Conservation (phyloP, 129 eudicot genomes). For the Smallanthus sonchifolius region DNA sequence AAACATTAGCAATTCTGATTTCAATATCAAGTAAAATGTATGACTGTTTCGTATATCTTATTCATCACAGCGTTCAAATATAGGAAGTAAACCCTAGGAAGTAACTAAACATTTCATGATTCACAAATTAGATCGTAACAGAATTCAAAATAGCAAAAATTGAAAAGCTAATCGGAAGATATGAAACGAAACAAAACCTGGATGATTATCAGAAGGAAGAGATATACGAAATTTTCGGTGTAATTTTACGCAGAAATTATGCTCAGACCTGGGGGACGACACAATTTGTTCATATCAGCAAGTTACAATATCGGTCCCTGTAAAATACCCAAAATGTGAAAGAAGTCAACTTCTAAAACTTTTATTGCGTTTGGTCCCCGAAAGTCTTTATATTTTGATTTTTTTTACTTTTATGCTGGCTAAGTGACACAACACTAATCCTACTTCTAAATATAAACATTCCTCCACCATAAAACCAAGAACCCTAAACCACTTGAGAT, state of each 20-base stretch:
- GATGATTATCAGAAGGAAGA: conserved; percentile 5
- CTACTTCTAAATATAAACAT: no score
- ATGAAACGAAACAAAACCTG: conserved; percentile 15
- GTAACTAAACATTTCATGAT: conserved; percentile 5
- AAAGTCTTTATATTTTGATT: not conserved
- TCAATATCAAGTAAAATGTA: conserved; percentile 4
- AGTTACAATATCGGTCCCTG: conserved; percentile 7
- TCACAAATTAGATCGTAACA: not conserved
- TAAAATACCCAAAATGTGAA: not conserved
- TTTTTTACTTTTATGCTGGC: no score
- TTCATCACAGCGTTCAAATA: conserved; percentile 5
- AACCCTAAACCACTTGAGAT: no score
- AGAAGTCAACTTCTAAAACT: not conserved
- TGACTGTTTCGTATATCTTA: not conserved
- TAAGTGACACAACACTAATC: no score
- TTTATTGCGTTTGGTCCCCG: not conserved
- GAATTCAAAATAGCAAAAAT: not conserved
- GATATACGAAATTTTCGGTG: conserved; percentile 5
- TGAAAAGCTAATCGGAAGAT: not conserved
- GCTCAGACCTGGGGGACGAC: not conserved
- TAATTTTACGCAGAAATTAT: conserved; percentile 1
- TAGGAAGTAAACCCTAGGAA: conserved; percentile 27
- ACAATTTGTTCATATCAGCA: conserved; percentile 4
- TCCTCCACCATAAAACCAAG: no score
- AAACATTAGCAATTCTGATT: not conserved